Evolutionary conservation across 2,329 filamentous ascomycete species (phyloP).

Genomic region (Falciphora oryzae): DNA sequence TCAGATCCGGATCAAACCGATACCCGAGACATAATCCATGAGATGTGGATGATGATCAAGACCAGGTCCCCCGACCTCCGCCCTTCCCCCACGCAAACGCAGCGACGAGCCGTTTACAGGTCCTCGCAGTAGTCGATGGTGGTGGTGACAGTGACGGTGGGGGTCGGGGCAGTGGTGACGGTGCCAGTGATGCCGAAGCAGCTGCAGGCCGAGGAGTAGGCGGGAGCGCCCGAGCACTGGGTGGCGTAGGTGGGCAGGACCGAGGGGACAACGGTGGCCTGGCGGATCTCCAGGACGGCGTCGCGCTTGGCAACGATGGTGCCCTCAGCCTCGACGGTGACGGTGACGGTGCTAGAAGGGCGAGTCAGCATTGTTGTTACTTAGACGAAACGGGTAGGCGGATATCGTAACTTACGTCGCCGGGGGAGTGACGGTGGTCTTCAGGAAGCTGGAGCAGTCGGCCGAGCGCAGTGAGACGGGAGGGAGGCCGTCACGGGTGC

Average conservation of each 20-base stretch:
- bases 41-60: background rate
- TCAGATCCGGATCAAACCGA: background rate
- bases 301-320: slow-evolving; percentile 24
- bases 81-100: background rate
- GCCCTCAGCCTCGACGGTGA: slow-evolving; percentile 25
- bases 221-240: slow-evolving; percentile 26
- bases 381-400: background rate
- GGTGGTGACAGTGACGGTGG: slow-evolving; percentile 35
- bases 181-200: slow-evolving; percentile 38
- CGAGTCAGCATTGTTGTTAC: background rate
- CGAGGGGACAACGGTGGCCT: slow-evolving; percentile 25
- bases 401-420: slow-evolving; percentile 29
- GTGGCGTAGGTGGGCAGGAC: slow-evolving; percentile 35
- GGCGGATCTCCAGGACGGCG: slow-evolving; percentile 20
- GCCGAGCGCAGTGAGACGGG: slow-evolving; percentile 29
- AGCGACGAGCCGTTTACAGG: slow-evolving; percentile 15
- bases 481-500: slow-evolving; percentile 32
- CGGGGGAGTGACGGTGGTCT: slow-evolving; percentile 33
- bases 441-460: slow-evolving; percentile 36
- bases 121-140: slow-evolving; percentile 37
- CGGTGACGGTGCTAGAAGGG: slow-evolving; percentile 31
- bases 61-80: background rate
- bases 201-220: slow-evolving; percentile 37
- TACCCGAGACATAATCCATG: background rate
- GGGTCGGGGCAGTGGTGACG: slow-evolving; percentile 30